These are phyloP conservation scores for Russula sp. DNA, from an alignment of 768 basidiomycete genomes.

Conservation along the genomic window DNA sequence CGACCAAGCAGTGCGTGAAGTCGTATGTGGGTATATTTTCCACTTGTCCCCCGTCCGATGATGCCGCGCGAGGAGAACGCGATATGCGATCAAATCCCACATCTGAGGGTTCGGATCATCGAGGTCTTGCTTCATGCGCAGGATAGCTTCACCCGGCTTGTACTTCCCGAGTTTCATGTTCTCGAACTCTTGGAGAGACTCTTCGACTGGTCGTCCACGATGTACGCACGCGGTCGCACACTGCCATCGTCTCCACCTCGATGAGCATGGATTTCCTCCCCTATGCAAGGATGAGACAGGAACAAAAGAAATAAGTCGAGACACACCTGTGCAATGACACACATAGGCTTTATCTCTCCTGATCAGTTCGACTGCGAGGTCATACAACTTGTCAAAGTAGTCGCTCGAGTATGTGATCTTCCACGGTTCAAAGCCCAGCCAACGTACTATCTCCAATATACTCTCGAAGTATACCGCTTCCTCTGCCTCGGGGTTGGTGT, in stretches of 20 bases:
- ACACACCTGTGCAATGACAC: conserved; percentile 91
- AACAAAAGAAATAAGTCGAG: not conserved
- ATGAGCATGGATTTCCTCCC: conserved; percentile 87
- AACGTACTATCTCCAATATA: conserved; percentile 90
- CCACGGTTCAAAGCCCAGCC: conserved; percentile 98
- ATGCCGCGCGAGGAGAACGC: conserved; percentile 86
- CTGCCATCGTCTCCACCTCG: conserved; percentile 81
- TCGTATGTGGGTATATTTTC: conserved; percentile 99
- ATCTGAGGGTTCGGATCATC: conserved; percentile 93
- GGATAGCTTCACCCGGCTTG: conserved; percentile 84
- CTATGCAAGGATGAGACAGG: conserved; percentile 42
- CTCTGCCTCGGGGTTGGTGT: conserved; percentile 98
- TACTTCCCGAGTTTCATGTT: conserved; percentile 91
- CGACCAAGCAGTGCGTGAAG: conserved; percentile 96
- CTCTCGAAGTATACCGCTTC: conserved; percentile 96
- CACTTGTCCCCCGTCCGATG: conserved; percentile 92
- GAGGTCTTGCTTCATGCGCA: conserved; percentile 97
- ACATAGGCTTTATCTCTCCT: conserved; percentile 91
- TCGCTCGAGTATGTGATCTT: conserved; percentile 99
- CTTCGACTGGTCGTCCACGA: conserved; percentile 77
- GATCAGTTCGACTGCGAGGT: conserved; percentile 84
- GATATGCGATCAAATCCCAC: conserved; percentile 99
- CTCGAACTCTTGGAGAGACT: conserved; percentile 85
- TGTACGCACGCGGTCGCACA: conserved; percentile 84
- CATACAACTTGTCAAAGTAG: conserved; percentile 85